Conservation (phyloP, 1,284 basidiomycete species). For the Malassezia arunalokei region DNA sequence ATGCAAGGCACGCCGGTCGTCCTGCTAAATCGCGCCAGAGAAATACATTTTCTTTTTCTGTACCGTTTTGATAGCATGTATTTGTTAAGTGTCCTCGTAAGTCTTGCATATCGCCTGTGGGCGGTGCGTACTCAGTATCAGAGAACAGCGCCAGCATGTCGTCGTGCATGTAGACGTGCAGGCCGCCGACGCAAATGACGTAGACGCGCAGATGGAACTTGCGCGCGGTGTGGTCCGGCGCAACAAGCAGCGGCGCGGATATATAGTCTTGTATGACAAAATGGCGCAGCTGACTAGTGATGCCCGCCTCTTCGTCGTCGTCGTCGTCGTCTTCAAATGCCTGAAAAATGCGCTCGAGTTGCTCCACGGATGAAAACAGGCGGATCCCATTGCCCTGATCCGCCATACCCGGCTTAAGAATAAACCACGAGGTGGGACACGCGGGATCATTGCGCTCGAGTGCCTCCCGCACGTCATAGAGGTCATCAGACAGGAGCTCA, state of each 20-base stretch:
- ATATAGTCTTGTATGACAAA: constrained; percentile 80
- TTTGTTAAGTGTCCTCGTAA: constrained; percentile 81
- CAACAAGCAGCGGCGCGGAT: constrained; percentile 19
- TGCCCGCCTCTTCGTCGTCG: constrained; percentile 23
- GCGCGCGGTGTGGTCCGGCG: constrained; percentile 9
- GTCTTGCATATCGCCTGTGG: constrained; percentile 48
- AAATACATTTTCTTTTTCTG: constrained; percentile 19
- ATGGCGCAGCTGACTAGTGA: constrained; percentile 70
- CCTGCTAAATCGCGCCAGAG: constrained; percentile 11
- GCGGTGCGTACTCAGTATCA: constrained; percentile 21
- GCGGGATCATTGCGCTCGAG: constrained; percentile 49
- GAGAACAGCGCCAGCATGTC: constrained; percentile 75
- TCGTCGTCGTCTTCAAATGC: constrained; percentile 57
- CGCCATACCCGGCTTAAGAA: constrained; percentile 90
- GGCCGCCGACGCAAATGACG: constrained; percentile 58
- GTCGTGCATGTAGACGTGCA: constrained; percentile 55
- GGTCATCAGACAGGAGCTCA: constrained; percentile 81
- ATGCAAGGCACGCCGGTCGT: constrained; percentile 1
- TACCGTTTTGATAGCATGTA: constrained; percentile 57
- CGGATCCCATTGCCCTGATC: constrained; percentile 91
- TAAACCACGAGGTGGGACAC: constrained; percentile 46
- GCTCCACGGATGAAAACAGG: constrained; percentile 68
- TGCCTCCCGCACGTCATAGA: constrained; percentile 67
- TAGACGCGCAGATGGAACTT: constrained; percentile 88
- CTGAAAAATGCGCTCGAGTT: constrained; percentile 66